A percentile compares a stretch with the other conserved stretches of the same genome.
phyloP scores from a whole-genome alignment of 257 asterid species.

The Lycium barbarum region DNA sequence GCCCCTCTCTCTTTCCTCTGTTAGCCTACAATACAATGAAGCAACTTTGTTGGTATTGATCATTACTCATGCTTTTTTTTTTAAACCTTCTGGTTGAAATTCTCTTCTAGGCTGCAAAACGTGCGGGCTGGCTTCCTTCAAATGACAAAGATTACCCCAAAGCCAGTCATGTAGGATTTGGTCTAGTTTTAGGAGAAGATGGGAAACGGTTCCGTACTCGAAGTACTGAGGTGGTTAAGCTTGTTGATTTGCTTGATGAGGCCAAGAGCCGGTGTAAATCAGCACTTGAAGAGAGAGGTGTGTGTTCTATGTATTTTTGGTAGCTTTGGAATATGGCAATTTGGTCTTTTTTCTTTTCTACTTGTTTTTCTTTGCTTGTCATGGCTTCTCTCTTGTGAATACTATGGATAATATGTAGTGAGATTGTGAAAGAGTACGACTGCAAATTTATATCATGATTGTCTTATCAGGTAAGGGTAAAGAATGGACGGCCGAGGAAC shows the following conservation, averaged over 20 bases:
- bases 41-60: background rate
- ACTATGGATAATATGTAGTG: background rate
- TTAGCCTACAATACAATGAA: background rate
- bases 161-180: constrained; percentile 89
- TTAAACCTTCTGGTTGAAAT: constrained; percentile 26
- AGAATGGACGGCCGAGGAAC: constrained; percentile 89
- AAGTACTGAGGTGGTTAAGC: constrained; percentile 86
- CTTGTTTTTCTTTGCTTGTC: background rate
- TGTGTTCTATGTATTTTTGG: constrained; percentile 15
- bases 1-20: background rate
- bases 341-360: background rate
- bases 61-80: background rate
- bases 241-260: constrained; percentile 89
- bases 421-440: background rate
- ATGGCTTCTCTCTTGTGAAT: background rate
- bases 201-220: constrained; percentile 93
- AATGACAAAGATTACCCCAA: constrained; percentile 71
- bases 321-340: background rate
- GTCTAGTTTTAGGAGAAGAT: constrained; percentile 92
- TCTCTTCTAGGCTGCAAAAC: constrained; percentile 79
- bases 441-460: constrained; percentile 3
- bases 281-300: constrained; percentile 83
- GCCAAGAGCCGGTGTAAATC: constrained; percentile 83
- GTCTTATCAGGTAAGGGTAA: constrained; percentile 68
- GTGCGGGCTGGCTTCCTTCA: constrained; percentile 91